These are phyloP conservation scores for Leccinum imitatum DNA, from an alignment of 768 basidiomycete genomes.

Conservation along the genomic window DNA sequence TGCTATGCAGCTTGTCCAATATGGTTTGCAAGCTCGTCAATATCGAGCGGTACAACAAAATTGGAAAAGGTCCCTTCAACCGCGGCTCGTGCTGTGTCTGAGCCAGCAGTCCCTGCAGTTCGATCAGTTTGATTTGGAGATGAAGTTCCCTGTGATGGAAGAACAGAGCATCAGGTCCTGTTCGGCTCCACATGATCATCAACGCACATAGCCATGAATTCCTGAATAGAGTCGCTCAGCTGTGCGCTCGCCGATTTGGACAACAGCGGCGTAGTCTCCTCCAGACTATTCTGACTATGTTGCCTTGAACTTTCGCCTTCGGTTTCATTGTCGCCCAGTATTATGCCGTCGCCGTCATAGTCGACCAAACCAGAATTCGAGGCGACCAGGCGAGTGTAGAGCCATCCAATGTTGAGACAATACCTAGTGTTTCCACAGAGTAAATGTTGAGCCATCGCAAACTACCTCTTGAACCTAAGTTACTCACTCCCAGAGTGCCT, in stretches of 20 bases:
- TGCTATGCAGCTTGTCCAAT: slow-evolving; percentile 87
- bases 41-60: slow-evolving; percentile 78
- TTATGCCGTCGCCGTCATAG: slow-evolving; percentile 27
- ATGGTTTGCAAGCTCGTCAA: slow-evolving; percentile 82
- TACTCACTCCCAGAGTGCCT: slow-evolving; percentile 81
- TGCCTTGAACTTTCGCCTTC: neutral
- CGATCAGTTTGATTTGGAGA: slow-evolving; percentile 86
- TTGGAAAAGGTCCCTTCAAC: slow-evolving; percentile 93
- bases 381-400: slow-evolving; percentile 89
- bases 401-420: slow-evolving; percentile 90
- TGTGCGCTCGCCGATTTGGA: slow-evolving; percentile 40
- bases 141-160: slow-evolving; percentile 77
- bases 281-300: slow-evolving; percentile 6
- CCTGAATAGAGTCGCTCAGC: slow-evolving; percentile 65
- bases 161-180: slow-evolving; percentile 2
- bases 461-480: neutral
- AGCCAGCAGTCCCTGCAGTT: slow-evolving; percentile 78
- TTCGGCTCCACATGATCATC: neutral
- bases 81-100: slow-evolving; percentile 94
- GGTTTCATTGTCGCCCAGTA: slow-evolving; percentile 3
- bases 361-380: slow-evolving; percentile 76
- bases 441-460: neutral
- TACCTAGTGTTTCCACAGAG: slow-evolving; percentile 52
- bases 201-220: slow-evolving; percentile 91
- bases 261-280: slow-evolving; percentile 33